phyloP scores from a whole-genome alignment of 768 basidiomycete species.

The Lactifluus rugatus region DNA sequence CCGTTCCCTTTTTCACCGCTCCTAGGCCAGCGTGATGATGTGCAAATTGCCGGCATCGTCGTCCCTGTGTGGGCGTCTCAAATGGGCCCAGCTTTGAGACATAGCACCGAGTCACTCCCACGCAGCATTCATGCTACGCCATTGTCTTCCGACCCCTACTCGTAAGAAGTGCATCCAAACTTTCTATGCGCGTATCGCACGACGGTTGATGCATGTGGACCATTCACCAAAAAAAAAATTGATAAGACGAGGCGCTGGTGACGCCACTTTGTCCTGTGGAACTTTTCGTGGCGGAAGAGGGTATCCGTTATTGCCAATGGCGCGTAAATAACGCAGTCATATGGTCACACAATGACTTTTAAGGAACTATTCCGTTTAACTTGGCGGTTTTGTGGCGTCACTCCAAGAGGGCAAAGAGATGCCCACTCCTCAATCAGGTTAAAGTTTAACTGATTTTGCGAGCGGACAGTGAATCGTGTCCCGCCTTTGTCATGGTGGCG shows the following conservation, averaged over 20 bases:
- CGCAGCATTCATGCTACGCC: too few relatives aligned
- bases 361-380: neutral
- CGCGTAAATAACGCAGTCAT: neutral
- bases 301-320: neutral
- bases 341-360: neutral
- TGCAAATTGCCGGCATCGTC: neutral
- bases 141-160: neutral
- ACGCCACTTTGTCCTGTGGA: neutral
- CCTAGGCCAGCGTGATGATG: neutral
- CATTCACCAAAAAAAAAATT: neutral
- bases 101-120: too few relatives aligned
- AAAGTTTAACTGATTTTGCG: neutral
- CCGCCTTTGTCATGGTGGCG: neutral
- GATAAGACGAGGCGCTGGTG: neutral
- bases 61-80: neutral
- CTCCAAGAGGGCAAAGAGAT: neutral
- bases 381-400: neutral
- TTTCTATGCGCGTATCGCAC: neutral
- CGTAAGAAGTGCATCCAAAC: neutral
- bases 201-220: neutral
- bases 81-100: too few relatives aligned
- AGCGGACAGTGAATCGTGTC: neutral
- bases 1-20: neutral
- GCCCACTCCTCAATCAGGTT: neutral
- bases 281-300: neutral